Base-by-base conservation (phyloP, 139 green algal genomes). In the Micromonas commoda region DNA sequence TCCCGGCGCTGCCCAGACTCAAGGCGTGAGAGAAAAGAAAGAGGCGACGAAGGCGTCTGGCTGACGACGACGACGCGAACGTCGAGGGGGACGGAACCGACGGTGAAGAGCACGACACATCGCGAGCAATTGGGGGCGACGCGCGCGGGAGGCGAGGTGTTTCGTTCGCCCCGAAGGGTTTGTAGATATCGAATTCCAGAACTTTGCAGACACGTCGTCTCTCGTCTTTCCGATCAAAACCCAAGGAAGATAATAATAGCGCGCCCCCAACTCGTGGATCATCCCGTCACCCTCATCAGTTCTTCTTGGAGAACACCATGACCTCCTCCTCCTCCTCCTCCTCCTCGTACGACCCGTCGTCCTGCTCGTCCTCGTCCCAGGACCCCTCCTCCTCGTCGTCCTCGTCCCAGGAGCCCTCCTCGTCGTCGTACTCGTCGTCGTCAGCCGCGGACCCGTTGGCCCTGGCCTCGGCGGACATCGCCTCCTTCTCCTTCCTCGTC, bases 351-450 rank as follows among this genome's bases (percentile, higher is more conserved):
- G n/a, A n/a, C n/a, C n/a, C n/a, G n/a, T n/a, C n/a, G n/a, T n/a
- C n/a, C n/a, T 39, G 19, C 45, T 77, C 51, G 5, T 68, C 67
- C 24, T 74, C 67, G 23, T 74, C 67, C 1, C n/a, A n/a, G n/a
- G n/a, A n/a, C n/a, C n/a, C n/a, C n/a, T n/a, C n/a, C n/a, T n/a
- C n/a, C n/a, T 39, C 29, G 31, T 77, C 51, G 5, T 68, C 67
- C 24, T 74, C 67, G 23, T 74, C 67, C 1, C n/a, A n/a, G 60
- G 6, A 19, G 19, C 26, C 60, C 71, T 77, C 51, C 28, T 68
- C 67, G n/a, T 74, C 67, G 19, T 74, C 67, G 2, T 53, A 29
- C 1, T 53, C 67, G n/a, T 74, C 67, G 1, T 74, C 67, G n/a
- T 74, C 67, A 16, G 53, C 67, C 26, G 53, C 67, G 23, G 23